Conservation (phyloP, 371 early-diverging fungal genomes). For the Thermomucor indicae-seudaticae region DNA sequence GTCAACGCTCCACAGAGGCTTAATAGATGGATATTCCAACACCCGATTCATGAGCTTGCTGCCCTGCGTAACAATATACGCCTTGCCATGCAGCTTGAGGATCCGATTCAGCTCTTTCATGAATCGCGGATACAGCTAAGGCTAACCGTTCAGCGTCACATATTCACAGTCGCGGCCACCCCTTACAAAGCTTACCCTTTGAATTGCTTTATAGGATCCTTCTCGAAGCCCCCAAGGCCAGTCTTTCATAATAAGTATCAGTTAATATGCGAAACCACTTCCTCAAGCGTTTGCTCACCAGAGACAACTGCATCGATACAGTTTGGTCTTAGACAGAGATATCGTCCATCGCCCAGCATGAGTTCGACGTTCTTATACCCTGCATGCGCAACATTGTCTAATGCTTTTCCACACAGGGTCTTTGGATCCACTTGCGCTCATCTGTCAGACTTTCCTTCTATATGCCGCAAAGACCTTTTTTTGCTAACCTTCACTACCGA, state of each 20-base stretch:
- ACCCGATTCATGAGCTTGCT: conserved; percentile 33
- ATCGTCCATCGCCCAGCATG: conserved; percentile 32
- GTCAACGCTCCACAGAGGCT: conserved; percentile 24
- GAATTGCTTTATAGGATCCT: conserved; percentile 25
- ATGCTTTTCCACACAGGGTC: conserved; percentile 30
- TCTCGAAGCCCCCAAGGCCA: conserved; percentile 49
- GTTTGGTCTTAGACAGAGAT: conserved; percentile 23
- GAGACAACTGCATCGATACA: conserved; percentile 35
- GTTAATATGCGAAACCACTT: neutral
- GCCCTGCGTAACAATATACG: conserved; percentile 44
- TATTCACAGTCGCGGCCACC: neutral
- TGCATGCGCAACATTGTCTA: conserved; percentile 25
- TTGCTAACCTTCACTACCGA: conserved; percentile 37
- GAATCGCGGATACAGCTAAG: conserved; percentile 41
- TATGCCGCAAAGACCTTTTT: neutral
- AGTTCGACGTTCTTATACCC: conserved; percentile 28
- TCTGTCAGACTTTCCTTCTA: neutral
- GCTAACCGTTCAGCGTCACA: neutral
- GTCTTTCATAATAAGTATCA: conserved; percentile 15
- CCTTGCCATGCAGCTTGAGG: conserved; percentile 26
- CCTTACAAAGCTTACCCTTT: conserved; percentile 20
- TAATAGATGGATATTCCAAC: conserved; percentile 33
- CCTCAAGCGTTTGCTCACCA: conserved; percentile 15
- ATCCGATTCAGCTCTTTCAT: conserved; percentile 29
- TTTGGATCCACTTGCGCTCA: conserved; percentile 18